phyloP scores from a whole-genome alignment of 345 rosid genomes.

The Anacardium occidentale region DNA sequence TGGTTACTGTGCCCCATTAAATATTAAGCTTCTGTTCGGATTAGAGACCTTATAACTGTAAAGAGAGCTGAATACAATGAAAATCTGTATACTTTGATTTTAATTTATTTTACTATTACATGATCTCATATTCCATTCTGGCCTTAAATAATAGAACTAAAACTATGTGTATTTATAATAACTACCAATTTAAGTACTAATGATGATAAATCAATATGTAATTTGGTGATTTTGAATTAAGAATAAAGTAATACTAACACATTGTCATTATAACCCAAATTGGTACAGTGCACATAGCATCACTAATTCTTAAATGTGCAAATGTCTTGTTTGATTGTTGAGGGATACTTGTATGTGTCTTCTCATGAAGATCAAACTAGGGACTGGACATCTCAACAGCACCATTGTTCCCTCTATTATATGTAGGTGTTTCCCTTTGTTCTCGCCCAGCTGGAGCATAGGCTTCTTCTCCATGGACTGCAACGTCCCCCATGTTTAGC shows the following conservation, averaged over 20 bases:
- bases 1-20: neutral
- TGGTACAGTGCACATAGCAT: no score
- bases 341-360: neutral
- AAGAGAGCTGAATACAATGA: neutral
- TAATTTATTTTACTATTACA: neutral
- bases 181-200: no score
- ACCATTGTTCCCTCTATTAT: neutral
- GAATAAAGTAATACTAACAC: no score
- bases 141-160: no score
- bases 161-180: no score
- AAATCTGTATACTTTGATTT: slow-evolving; percentile 10
- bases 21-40: neutral
- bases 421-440: slow-evolving; percentile 5
- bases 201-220: no score
- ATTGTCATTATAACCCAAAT: no score
- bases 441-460: slow-evolving; percentile 16
- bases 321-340: neutral
- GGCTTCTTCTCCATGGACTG: slow-evolving; percentile 17
- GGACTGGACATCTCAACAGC: neutral
- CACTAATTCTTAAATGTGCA: neutral
- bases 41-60: neutral
- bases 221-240: no score
- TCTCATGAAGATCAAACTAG: neutral
- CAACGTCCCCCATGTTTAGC: slow-evolving; percentile 1
- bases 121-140: neutral